Evolutionary conservation across 495 filamentous ascomycete genomes (phyloP), one percentile per base, ranked within the genome.

Genomic region (Trichocladium uniseriatum): DNA sequence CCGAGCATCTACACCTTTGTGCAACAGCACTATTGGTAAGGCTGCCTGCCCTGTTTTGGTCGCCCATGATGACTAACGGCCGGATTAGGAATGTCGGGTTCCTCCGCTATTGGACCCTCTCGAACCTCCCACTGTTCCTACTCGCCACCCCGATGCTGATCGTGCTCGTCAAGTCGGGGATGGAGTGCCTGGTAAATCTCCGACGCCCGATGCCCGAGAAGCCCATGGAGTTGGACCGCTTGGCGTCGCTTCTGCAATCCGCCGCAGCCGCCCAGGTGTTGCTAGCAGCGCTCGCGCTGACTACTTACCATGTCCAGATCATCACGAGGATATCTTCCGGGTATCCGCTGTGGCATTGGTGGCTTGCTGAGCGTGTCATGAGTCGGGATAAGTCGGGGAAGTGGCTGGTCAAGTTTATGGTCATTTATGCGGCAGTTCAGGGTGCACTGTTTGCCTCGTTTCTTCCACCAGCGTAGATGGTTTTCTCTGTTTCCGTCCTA

Each of bases 1-100:
- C 92, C 94, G 14, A 95, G 88, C 64, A 87, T 97, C 35, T 98
- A 94, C 65, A 70, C 79, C 18, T 98, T 82, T 72, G 94, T 96
- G 11, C 94, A 98, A 59, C 70, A 67, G 35, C 71, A 85, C 45
- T 95, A 98, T 63, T 98, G 94, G 92, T 94, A 78, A 55, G 78
- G 57, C 46, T 45, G 41, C 6, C 28, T 2, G 3, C 31, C 31
- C 13, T 32, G 31, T 32, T 14, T 10, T 14, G 31, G 11, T 3
- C 11, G 9, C 7, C 13, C 5, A 13, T 16, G 27, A 21, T 39
- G 38, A 37, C 10, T 18, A 21, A 6, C 5, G 9, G 10, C 10
- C 5, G 13, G 9, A 13, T 14, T 39, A 95, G 90, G 90, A 79
- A 88, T 56, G 79, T 82, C 44, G 94, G 92, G 0, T 82, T 95